A percentile compares a stretch with the other conserved stretches of the same genome.
phyloP scores from a whole-genome alignment of 345 rosid species.

The Salix purpurea region DNA sequence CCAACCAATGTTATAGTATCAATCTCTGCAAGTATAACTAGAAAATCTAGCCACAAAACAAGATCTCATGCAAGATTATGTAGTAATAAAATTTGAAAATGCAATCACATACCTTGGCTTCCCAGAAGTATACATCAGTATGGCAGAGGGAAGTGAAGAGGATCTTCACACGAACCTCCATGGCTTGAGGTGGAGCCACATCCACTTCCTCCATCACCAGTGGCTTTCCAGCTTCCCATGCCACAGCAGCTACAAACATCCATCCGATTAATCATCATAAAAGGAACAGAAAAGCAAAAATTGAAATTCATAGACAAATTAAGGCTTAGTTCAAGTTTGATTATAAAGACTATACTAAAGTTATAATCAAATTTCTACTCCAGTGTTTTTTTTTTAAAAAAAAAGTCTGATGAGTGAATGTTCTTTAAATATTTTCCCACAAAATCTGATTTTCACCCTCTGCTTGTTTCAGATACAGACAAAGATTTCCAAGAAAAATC shows the following conservation, averaged over 20 bases:
- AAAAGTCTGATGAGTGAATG: background rate
- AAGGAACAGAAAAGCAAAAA: background rate
- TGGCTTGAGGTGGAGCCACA: constrained; percentile 48
- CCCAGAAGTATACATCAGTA: constrained; percentile 53
- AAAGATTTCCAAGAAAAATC: too few species aligned
- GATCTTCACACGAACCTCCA: constrained; percentile 42
- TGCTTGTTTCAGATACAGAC: background rate
- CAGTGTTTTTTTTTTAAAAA: too few species aligned
- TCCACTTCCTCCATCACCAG: constrained; percentile 48
- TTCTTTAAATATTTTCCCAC: background rate
- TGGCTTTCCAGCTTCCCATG: constrained; percentile 61
- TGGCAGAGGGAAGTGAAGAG: constrained; percentile 41
- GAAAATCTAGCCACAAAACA: background rate
- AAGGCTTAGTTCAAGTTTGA: background rate
- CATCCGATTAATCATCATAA: background rate
- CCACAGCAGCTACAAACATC: constrained; percentile 38
- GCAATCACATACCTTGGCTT: constrained; percentile 34
- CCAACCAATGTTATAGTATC: background rate
- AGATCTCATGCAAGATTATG: too few species aligned
- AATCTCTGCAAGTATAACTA: background rate
- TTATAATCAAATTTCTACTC: too few species aligned
- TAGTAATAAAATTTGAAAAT: background rate
- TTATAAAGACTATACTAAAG: background rate
- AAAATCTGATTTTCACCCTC: background rate
- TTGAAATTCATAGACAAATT: background rate